Conservation (phyloP, 1,139 yeast genomes). For the Hemisphaericaspora xylanilytica region DNA sequence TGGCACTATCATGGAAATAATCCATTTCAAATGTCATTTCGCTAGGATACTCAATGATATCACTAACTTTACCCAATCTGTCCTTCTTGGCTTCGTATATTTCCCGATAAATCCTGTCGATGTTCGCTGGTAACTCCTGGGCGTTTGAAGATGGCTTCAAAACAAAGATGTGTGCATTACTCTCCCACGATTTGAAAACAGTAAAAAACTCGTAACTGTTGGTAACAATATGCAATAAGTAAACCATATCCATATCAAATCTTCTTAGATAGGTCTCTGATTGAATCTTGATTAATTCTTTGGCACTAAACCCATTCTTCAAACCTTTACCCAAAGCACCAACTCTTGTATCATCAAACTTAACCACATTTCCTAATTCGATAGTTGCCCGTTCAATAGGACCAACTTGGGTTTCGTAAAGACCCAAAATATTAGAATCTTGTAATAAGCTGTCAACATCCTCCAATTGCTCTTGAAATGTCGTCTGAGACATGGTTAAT, state of each 20-base stretch:
- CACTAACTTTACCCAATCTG: constrained; percentile 39
- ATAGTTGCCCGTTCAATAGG: constrained; percentile 73
- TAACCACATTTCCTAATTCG: constrained; percentile 71
- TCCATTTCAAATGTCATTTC: constrained; percentile 51
- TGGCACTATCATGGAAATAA: constrained; percentile 48
- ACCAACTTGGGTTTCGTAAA: constrained; percentile 74
- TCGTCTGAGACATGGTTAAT: constrained; percentile 65
- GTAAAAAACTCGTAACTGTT: constrained; percentile 77
- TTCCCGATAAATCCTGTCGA: constrained; percentile 57
- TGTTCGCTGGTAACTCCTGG: constrained; percentile 57
- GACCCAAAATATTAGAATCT: constrained; percentile 60
- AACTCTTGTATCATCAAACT: constrained; percentile 63
- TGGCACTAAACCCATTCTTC: constrained; percentile 75
- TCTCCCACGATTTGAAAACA: constrained; percentile 66
- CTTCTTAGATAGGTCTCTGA: constrained; percentile 51
- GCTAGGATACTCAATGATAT: constrained; percentile 50
- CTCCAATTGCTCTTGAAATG: constrained; percentile 53
- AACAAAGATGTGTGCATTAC: constrained; percentile 52
- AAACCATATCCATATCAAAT: constrained; percentile 60
- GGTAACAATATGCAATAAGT: constrained; percentile 69
- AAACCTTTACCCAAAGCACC: constrained; percentile 89
- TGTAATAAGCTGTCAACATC: constrained; percentile 66
- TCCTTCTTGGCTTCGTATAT: constrained; percentile 47
- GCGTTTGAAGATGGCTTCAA: constrained; percentile 70
- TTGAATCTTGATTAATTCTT: constrained; percentile 51